Evolutionary conservation across 1,284 basidiomycete genomes (phyloP).

Genomic region (Cerioporus squamosus): DNA sequence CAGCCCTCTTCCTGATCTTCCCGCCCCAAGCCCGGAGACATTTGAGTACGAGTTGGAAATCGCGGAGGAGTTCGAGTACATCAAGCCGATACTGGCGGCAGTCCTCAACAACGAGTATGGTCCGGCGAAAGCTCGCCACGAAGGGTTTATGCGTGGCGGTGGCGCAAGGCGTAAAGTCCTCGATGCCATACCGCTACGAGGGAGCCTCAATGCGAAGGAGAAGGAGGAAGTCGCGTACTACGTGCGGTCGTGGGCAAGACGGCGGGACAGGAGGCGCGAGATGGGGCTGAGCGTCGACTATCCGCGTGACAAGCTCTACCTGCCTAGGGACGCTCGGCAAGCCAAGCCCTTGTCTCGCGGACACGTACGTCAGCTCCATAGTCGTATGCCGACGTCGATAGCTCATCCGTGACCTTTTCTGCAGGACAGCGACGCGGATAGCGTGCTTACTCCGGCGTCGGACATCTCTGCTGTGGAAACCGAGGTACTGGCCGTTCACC

Average conservation of each 20-base stretch:
- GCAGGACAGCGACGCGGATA: conserved; percentile 7
- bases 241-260: conserved; percentile 59
- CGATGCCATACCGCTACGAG: conserved; percentile 53
- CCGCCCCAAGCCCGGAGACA: conserved; percentile 34
- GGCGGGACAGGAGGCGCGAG: conserved; percentile 34
- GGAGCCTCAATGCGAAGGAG: conserved; percentile 54
- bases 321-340: background rate
- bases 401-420: background rate
- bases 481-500: conserved; percentile 16
- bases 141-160: conserved; percentile 62
- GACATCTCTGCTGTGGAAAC: conserved; percentile 17
- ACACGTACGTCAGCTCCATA: conserved; percentile 3
- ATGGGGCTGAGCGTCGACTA: conserved; percentile 24
- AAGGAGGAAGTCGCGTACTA: conserved; percentile 50
- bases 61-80: conserved; percentile 64
- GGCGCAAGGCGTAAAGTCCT: conserved; percentile 46
- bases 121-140: conserved; percentile 54
- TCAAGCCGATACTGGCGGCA: conserved; percentile 62
- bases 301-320: conserved; percentile 11
- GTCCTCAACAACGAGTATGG: conserved; percentile 58
- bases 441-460: conserved; percentile 18
- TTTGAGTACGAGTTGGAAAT: conserved; percentile 52
- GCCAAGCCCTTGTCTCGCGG: background rate
- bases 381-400: background rate
- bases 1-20: conserved; percentile 45